Base-by-base conservation (phyloP, 2,329 filamentous ascomycete species). In the Scolecobasidium constrictum region DNA sequence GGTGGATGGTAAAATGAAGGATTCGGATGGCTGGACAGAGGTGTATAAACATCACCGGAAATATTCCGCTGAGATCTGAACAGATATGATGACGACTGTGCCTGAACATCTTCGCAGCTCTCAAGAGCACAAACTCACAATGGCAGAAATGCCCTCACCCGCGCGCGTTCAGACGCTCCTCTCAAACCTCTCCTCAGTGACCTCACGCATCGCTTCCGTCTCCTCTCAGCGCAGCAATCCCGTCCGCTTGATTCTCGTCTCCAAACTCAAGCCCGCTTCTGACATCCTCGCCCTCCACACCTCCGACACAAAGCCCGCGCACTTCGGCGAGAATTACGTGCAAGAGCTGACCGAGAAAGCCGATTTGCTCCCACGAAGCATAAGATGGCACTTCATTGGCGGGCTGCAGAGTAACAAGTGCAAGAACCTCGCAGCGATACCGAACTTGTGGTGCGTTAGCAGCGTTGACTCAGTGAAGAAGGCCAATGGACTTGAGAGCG, bases 351-450 rank as follows among this genome's bases (percentile, higher is more conserved):
- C 74, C 46, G 83, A 94, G 59, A 98, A 98, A 63, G 82, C 86
- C 2, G 73, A 75, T 26, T 59, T 94, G 16, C 74, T 98, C 9
- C 90, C 92, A 0, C 65, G 66, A 35, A 73, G 72, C 23, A 83
- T 98, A 50, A 73, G 74, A 53, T 98, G 92, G 92, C 92, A 98
- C 63, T 95, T 96, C 62, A 98, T 96, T 59, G 92, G 92, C 31
- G 86, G 84, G 0, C 66, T 98, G 31, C 92, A 98, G 64, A 88
- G 84, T 12, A 93, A 88, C 52, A 94, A 96, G 68, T 94, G 87
- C 72, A 87, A 86, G 54, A 75, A 77, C 35, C 74, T 98, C 7
- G 86, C 88, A 3, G 71, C 78, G 54, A 84, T 96, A 49, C 81
- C 83, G 20, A 94, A 93, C 54, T 75, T 98, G 35, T 94, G 81